phyloP scores from a whole-genome alignment of 352 stramenopile species.

The Globisporangium alternatum region DNA sequence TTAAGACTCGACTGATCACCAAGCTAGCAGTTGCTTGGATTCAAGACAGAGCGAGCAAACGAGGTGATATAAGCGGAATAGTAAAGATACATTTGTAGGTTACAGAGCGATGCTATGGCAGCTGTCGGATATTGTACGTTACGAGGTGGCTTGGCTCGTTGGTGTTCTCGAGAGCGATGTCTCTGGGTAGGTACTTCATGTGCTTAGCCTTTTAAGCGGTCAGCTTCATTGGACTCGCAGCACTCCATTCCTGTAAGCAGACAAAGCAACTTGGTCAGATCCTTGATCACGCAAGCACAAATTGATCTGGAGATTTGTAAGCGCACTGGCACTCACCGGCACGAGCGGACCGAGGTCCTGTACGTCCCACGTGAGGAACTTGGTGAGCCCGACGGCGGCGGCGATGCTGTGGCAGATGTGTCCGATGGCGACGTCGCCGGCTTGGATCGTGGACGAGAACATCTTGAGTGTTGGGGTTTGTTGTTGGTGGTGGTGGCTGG shows the following conservation, averaged over 20 bases:
- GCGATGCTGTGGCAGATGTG: not conserved
- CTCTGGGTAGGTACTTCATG: not conserved
- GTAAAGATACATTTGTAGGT: no score
- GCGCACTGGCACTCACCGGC: not conserved
- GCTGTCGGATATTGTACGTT: no score
- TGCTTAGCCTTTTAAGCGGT: no score
- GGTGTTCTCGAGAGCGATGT: not conserved
- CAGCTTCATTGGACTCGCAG: not conserved
- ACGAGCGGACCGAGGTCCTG: not conserved
- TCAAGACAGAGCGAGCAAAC: no score
- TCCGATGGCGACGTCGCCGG: not conserved
- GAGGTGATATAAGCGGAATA: no score
- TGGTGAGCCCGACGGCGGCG: not conserved
- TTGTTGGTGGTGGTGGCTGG: no score
- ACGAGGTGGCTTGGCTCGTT: no score
- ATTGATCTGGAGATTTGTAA: no score
- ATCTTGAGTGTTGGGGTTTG: not conserved
- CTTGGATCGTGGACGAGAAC: conserved; percentile 1
- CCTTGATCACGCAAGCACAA: no score
- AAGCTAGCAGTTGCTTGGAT: no score
- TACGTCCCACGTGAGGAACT: not conserved
- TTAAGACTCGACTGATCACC: no score
- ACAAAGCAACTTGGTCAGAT: not conserved
- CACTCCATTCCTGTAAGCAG: not conserved
- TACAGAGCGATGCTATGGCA: no score